These are phyloP conservation scores for Cryphonectria parasitica DNA, from an alignment of 2,329 filamentous ascomycete species.

Conservation along the genomic window DNA sequence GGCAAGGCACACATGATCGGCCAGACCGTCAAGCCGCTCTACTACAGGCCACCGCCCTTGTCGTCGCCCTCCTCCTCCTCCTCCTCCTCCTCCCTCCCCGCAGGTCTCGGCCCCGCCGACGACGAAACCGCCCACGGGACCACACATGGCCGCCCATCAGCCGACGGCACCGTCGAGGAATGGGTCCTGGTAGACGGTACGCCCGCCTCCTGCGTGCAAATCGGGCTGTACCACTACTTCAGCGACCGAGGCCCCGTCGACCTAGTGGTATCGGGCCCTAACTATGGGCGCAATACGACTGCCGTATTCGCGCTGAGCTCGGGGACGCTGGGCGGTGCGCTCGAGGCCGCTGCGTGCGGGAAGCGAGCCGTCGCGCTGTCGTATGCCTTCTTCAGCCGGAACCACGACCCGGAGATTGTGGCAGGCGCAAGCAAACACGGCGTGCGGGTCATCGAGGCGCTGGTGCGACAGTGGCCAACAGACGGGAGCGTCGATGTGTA, in stretches of 20 bases:
- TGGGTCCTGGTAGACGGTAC: conserved; percentile 84
- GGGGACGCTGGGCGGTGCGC: conserved; percentile 75
- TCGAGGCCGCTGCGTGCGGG: conserved; percentile 76
- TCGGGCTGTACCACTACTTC: conserved; percentile 81
- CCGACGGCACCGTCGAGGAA: conserved; percentile 64
- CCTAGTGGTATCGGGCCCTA: conserved; percentile 78
- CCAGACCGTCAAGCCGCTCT: conserved; percentile 79
- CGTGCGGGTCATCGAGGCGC: conserved; percentile 76
- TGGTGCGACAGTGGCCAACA: conserved; percentile 73
- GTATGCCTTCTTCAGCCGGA: conserved; percentile 86
- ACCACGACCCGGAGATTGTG: conserved; percentile 83
- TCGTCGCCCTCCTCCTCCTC: conserved; percentile 24
- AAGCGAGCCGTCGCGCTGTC: conserved; percentile 78
- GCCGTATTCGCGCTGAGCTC: conserved; percentile 78
- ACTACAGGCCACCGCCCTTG: conserved; percentile 67
- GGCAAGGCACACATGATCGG: conserved; percentile 97
- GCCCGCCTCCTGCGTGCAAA: conserved; percentile 80
- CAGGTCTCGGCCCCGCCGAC: conserved; percentile 44
- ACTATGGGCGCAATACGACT: conserved; percentile 83
- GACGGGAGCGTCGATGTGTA: conserved; percentile 79
- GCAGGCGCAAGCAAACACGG: conserved; percentile 74
- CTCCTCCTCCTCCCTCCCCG: conserved; percentile 38
- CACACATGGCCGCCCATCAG: conserved; percentile 62
- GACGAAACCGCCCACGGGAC: conserved; percentile 67
- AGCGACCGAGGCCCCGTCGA: conserved; percentile 72